A percentile compares a stretch with the other conserved stretches of the same genome.
These are phyloP conservation scores for Gonapodya prolifera DNA, from an alignment of 192 early-diverging fungal species.

Conservation along the genomic window DNA sequence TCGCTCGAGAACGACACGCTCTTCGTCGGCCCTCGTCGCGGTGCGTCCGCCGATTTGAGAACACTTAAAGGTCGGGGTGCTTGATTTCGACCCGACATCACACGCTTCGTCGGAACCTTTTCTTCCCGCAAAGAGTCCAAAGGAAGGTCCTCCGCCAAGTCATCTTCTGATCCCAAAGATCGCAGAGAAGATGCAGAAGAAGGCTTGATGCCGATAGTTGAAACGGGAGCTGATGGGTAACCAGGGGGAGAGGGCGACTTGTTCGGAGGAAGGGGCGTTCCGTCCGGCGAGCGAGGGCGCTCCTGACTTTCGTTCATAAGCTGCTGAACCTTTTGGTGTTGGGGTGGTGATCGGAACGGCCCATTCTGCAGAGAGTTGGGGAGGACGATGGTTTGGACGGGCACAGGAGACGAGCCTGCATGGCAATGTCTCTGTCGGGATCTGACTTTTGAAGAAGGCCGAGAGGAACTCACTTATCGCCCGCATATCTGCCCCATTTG, in stretches of 20 bases:
- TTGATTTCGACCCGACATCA: not conserved
- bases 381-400: not conserved
- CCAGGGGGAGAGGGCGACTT: not conserved
- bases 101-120: not conserved
- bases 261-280: not conserved
- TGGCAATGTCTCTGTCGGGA: not conserved
- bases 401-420: not conserved
- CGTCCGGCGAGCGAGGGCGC: not conserved
- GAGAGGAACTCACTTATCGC: not conserved
- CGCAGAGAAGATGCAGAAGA: not conserved
- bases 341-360: not conserved
- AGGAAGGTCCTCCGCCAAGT: not conserved
- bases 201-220: not conserved
- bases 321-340: not conserved
- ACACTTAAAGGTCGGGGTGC: not conserved
- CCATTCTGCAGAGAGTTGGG: not conserved
- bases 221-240: not conserved
- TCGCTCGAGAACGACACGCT: not conserved
- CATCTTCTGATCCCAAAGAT: not conserved
- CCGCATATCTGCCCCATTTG: not conserved
- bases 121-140: not conserved
- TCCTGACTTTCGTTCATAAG: not conserved
- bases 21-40: not conserved
- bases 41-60: not conserved
- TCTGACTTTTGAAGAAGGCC: too few relatives aligned